Base-by-base conservation (phyloP, 2,329 filamentous ascomycete species). In the Pestalotiopsis sp. region DNA sequence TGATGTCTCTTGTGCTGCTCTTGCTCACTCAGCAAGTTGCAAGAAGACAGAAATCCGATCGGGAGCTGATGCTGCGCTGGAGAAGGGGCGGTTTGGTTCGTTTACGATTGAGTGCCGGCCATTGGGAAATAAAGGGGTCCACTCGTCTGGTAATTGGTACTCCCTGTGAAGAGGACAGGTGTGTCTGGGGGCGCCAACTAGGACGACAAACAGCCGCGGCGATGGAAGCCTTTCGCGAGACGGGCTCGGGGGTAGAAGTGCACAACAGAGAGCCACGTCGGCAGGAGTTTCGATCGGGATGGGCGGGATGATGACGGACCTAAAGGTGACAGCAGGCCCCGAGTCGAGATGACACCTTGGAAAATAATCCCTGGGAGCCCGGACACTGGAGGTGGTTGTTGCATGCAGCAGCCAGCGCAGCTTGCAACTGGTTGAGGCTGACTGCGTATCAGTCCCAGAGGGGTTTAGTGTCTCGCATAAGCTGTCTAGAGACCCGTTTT, bases 1-100 rank as follows among this genome's bases (percentile, higher is more conserved):
- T 79, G 70, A 71, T 66, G 45, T 40, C 65, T 56, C 25, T 49
- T 45, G 61, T 58, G 27, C 27, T n/a, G 52, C 31, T 20, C 27
- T 59, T 36, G 20, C 45, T 52, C 20, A n/a, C 17, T 17, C 45
- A 52, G 17, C 20, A 17, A 17, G 45, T 52, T 17, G 17, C 17
- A 20, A 52, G 45, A 52, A 52, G 45, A 52, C 59, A 20, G 31
- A 12, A 36, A 36, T 62, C 31, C 6, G 20, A n/a, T 20, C 12
- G 17, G 61, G 13, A 20, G 23, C 11, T 36, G 20, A 40, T 41
- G 14, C 20, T 38, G 64, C 17, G 25, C 64, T 13, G 36, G 49
- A 57, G 27, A 38, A 66, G 20, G 49, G 52, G 45, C 23, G 36
- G n/a, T 52, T 36, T 36, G 31, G 2, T 36, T 36, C 31, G 31